A percentile compares a stretch with the other conserved stretches of the same genome.
Conservation (phyloP, 495 filamentous ascomycete species). For the Penicillium waksmanii region DNA sequence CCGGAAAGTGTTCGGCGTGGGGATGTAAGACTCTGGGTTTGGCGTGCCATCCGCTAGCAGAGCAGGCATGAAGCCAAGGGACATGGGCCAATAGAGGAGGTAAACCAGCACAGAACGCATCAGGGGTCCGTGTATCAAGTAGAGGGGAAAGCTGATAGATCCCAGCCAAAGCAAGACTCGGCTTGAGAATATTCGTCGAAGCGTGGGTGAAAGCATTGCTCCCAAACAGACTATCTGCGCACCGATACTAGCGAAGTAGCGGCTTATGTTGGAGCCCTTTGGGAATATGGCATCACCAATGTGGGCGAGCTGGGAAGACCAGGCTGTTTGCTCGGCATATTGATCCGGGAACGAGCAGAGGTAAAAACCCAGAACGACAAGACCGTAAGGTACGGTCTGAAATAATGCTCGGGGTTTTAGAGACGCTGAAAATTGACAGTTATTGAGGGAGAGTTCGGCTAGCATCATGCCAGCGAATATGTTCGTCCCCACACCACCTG, state of each 20-base stretch:
- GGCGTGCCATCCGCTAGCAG: conserved; percentile 9
- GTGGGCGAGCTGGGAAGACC: conserved; percentile 13
- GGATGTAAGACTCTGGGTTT: conserved; percentile 17
- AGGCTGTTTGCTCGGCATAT: conserved; percentile 16
- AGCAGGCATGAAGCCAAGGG: conserved; percentile 8
- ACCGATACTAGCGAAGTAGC: conserved; percentile 15
- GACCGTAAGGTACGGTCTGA: conserved; percentile 7
- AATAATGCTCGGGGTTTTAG: conserved; percentile 1
- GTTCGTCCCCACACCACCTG: conserved; percentile 14
- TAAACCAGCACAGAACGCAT: conserved; percentile 26
- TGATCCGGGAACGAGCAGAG: conserved; percentile 16
- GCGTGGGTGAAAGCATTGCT: conserved; percentile 14
- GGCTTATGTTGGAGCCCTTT: conserved; percentile 8
- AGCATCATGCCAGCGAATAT: conserved; percentile 22
- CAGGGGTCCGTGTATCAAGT: conserved; percentile 24
- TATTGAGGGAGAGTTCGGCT: conserved; percentile 16
- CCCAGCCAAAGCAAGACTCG: conserved; percentile 22
- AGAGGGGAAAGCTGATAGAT: conserved; percentile 26
- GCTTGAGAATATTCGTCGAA: conserved; percentile 19
- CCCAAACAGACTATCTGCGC: conserved; percentile 19
- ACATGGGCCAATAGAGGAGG: conserved; percentile 17
- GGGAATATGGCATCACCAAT: conserved; percentile 14
- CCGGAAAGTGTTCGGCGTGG: conserved; percentile 11
- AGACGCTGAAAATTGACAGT: not conserved
- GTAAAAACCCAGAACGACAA: conserved; percentile 14